Evolutionary conservation across 164 flowering plant genomes (phyloP).

Genomic region (Euptelea pleiosperma): DNA sequence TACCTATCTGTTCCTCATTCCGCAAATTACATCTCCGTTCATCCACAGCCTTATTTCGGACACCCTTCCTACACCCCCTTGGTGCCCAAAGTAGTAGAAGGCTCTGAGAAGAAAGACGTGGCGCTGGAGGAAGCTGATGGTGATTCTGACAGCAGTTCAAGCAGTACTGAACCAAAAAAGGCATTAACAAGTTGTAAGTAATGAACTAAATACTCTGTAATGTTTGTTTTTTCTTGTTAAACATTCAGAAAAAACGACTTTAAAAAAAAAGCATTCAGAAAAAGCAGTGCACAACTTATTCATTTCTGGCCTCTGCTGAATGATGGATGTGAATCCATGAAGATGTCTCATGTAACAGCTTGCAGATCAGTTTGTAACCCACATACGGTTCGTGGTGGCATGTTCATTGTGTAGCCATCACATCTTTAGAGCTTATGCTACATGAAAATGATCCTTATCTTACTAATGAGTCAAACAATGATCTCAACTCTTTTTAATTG

Average conservation of each 20-base stretch:
- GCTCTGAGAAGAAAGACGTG: slow-evolving; percentile 19
- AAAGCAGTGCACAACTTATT: not conserved
- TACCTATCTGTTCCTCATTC: slow-evolving; percentile 26
- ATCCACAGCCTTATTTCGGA: slow-evolving; percentile 34
- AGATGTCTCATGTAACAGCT: not conserved
- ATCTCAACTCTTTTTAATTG: no score
- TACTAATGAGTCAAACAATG: no score
- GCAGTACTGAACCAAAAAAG: slow-evolving; percentile 27
- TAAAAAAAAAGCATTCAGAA: no score
- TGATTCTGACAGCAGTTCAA: slow-evolving; percentile 43
- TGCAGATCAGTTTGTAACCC: no score
- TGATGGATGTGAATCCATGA: not conserved
- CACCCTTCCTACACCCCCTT: slow-evolving; percentile 23
- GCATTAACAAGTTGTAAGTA: slow-evolving; percentile 14
- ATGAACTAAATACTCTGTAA: not conserved
- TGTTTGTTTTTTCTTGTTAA: not conserved
- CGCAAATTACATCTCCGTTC: slow-evolving; percentile 23
- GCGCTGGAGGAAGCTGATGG: slow-evolving; percentile 25
- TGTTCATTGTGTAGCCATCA: no score
- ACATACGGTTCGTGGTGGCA: no score
- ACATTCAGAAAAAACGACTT: not conserved
- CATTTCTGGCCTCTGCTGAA: not conserved
- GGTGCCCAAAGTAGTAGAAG: slow-evolving; percentile 18
- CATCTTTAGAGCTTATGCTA: no score
- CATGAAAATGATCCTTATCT: no score